phyloP scores from a whole-genome alignment of 2,329 filamentous ascomycete species.

The Fusarium duplospermum region DNA sequence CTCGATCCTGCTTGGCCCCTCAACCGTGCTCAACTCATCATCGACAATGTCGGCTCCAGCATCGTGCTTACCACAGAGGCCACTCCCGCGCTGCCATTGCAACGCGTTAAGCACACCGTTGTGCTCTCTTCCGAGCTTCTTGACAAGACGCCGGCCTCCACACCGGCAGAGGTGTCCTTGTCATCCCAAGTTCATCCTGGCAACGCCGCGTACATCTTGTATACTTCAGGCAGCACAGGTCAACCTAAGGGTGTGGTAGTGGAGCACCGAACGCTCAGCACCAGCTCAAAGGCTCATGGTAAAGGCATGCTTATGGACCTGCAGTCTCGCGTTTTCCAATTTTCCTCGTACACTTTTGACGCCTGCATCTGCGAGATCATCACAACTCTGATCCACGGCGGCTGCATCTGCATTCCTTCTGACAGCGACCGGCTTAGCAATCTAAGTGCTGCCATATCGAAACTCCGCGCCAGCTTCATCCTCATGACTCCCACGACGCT shows the following conservation, averaged over 20 bases:
- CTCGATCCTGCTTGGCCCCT: conserved; percentile 47
- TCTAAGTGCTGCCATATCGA: conserved; percentile 2
- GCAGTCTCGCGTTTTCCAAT: conserved; percentile 64
- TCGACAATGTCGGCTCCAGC: neutral
- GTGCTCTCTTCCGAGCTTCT: conserved; percentile 3
- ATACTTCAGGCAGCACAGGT: conserved; percentile 45
- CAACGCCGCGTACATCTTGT: conserved; percentile 41
- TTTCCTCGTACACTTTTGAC: conserved; percentile 63
- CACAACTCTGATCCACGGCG: conserved; percentile 34
- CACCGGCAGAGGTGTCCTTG: neutral
- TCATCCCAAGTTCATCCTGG: neutral
- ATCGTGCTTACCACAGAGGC: conserved; percentile 3
- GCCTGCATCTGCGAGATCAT: conserved; percentile 51
- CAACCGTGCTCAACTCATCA: neutral
- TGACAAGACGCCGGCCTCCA: neutral
- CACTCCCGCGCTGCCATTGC: neutral
- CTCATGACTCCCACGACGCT: conserved; percentile 10
- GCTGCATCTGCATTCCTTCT: conserved; percentile 36
- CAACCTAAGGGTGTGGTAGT: conserved; percentile 44
- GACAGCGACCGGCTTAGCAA: conserved; percentile 31
- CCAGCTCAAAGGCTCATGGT: conserved; percentile 61
- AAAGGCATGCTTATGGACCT: conserved; percentile 58
- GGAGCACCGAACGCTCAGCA: conserved; percentile 64
- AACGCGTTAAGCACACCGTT: neutral
- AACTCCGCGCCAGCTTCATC: neutral